These are phyloP conservation scores for Fusarium protoensiforme DNA, from an alignment of 2,329 filamentous ascomycete species.

Conservation along the genomic window DNA sequence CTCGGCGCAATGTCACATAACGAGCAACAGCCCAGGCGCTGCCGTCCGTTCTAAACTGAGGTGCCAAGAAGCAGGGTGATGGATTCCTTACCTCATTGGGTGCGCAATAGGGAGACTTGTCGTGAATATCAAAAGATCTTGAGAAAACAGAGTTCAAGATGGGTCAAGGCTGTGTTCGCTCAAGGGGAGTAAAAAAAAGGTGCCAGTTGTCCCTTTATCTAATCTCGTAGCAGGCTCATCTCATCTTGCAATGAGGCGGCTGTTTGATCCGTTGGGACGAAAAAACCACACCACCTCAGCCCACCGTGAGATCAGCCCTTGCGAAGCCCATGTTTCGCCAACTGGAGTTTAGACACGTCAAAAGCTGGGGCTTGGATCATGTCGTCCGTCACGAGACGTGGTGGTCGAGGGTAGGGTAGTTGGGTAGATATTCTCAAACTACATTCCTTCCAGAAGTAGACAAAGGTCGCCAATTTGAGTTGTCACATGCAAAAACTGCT, in stretches of 20 bases:
- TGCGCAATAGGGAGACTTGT: neutral
- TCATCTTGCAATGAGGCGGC: neutral
- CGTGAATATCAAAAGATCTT: neutral
- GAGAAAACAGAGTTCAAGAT: neutral
- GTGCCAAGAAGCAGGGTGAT: neutral
- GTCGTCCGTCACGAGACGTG: neutral
- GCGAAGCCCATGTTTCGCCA: neutral
- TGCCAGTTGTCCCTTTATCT: conserved; percentile 9
- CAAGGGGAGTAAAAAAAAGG: too few relatives aligned
- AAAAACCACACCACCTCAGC: conserved; percentile 35
- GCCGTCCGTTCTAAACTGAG: neutral
- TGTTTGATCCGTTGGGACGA: conserved; percentile 10
- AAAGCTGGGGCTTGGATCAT: neutral
- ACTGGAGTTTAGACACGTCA: conserved; percentile 3
- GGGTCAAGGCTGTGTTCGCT: neutral
- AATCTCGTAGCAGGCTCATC: neutral
- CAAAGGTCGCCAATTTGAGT: neutral
- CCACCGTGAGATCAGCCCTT: conserved; percentile 18
- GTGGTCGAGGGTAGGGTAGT: neutral
- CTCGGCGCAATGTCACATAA: neutral
- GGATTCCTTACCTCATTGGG: neutral
- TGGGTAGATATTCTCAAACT: neutral
- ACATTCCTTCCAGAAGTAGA: neutral
- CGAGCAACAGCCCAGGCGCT: neutral
- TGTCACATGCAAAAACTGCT: neutral